Conservation (phyloP, 1,284 basidiomycete genomes). For the Malassezia restricta region DNA sequence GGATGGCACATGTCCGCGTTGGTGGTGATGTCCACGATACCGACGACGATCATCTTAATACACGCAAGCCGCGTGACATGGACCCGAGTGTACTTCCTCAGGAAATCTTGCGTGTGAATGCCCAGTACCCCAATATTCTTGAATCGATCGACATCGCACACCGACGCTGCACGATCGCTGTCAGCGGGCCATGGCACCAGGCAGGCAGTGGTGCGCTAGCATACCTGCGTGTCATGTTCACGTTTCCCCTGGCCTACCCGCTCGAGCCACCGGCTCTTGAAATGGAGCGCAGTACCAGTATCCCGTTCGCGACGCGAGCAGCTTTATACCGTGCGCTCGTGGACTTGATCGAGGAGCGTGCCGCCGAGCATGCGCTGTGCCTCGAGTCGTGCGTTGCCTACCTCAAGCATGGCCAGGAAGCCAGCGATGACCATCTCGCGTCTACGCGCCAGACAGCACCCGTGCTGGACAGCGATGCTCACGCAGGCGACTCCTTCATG, state of each 20-base stretch:
- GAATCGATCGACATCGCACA: slow-evolving; percentile 35
- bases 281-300: slow-evolving; percentile 34
- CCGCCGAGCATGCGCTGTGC: slow-evolving; percentile 17
- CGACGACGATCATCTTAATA: not conserved
- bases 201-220: slow-evolving; percentile 17
- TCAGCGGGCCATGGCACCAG: slow-evolving; percentile 42
- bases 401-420: slow-evolving; percentile 5
- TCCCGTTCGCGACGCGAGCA: slow-evolving; percentile 33
- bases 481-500: slow-evolving; percentile 23
- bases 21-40: not conserved
- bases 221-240: slow-evolving; percentile 34
- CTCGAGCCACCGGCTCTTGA: slow-evolving; percentile 28
- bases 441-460: not conserved
- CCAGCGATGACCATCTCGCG: not conserved
- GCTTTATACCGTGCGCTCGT: slow-evolving; percentile 25
- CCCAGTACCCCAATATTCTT: slow-evolving; percentile 25
- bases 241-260: slow-evolving; percentile 33
- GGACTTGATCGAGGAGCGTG: slow-evolving; percentile 18
- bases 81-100: slow-evolving; percentile 17
- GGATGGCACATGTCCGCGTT: slow-evolving; percentile 1
- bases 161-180: slow-evolving; percentile 26
- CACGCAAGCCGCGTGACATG: not conserved
- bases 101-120: slow-evolving; percentile 31
- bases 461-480: not conserved
- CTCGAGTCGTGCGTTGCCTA: slow-evolving; percentile 26